Evolutionary conservation across 208 protist genomes (phyloP).

Genomic region (Plasmodiophora brassicae): DNA sequence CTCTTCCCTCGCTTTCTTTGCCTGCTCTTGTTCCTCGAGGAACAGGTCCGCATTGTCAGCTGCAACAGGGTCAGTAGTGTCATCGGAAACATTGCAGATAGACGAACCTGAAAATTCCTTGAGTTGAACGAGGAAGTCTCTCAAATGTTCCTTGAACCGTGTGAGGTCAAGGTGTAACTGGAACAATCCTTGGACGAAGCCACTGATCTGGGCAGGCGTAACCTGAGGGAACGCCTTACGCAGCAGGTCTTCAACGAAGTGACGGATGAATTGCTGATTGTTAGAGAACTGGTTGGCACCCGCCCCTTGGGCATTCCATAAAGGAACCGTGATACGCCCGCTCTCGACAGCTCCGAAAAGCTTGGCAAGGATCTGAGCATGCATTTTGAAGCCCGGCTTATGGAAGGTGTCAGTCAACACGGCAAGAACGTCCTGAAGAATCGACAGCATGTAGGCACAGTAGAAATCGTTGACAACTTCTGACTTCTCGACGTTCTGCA

Average conservation of each 20-base stretch:
- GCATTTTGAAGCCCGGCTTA: conserved; percentile 66
- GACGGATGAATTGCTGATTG: conserved; percentile 62
- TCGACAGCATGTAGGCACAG: neutral
- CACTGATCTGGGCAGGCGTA: neutral
- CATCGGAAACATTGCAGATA: neutral
- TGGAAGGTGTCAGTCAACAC: conserved; percentile 76
- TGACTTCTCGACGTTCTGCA: conserved; percentile 62
- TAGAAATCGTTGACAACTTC: conserved; percentile 49
- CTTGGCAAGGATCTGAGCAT: conserved; percentile 51
- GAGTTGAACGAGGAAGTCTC: conserved; percentile 73
- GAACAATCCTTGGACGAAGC: conserved; percentile 51
- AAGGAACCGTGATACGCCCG: conserved; percentile 56
- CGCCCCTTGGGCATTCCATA: conserved; percentile 39
- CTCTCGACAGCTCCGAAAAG: conserved; percentile 65
- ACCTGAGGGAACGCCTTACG: conserved; percentile 65
- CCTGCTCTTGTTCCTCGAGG: neutral
- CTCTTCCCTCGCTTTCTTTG: conserved; percentile 1
- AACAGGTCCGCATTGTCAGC: conserved; percentile 24
- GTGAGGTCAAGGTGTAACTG: conserved; percentile 47
- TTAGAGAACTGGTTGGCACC: conserved; percentile 18
- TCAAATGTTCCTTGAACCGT: conserved; percentile 65
- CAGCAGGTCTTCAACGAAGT: conserved; percentile 57
- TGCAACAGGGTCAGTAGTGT: neutral
- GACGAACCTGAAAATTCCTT: conserved; percentile 39
- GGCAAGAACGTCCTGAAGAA: conserved; percentile 28